These are phyloP conservation scores for Opeltia flavorubescens DNA, from an alignment of 495 filamentous ascomycete species.

Conservation along the genomic window DNA sequence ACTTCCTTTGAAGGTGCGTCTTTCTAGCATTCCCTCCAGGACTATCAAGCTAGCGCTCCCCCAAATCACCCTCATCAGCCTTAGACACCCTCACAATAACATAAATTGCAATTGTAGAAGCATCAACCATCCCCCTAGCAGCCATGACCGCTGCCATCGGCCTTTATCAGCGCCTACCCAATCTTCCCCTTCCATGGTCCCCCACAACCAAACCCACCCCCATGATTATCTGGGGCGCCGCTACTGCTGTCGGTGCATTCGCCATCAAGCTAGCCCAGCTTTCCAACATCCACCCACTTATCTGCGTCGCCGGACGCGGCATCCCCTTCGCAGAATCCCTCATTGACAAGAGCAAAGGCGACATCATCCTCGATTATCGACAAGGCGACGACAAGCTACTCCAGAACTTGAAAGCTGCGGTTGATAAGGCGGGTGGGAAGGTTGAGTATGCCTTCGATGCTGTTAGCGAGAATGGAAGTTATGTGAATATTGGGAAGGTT, in stretches of 20 bases:
- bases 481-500: slow-evolving; percentile 30
- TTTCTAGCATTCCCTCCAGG: not conserved
- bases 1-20: slow-evolving; percentile 49
- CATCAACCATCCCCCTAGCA: slow-evolving; percentile 56
- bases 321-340: slow-evolving; percentile 40
- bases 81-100: not conserved
- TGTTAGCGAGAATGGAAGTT: slow-evolving; percentile 36
- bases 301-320: slow-evolving; percentile 50
- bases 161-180: slow-evolving; percentile 37
- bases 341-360: slow-evolving; percentile 50
- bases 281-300: slow-evolving; percentile 61
- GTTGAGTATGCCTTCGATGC: slow-evolving; percentile 42
- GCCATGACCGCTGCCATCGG: slow-evolving; percentile 60
- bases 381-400: slow-evolving; percentile 41
- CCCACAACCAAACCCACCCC: slow-evolving; percentile 32
- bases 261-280: slow-evolving; percentile 51
- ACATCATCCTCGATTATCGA: slow-evolving; percentile 60
- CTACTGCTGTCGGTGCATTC: slow-evolving; percentile 53
- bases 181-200: slow-evolving; percentile 51
- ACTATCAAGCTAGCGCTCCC: not conserved
- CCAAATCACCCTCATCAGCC: not conserved
- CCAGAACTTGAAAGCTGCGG: slow-evolving; percentile 31
- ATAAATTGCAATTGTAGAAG: slow-evolving; percentile 30
- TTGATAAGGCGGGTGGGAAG: slow-evolving; percentile 14
- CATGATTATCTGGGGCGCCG: slow-evolving; percentile 53